A percentile compares a stretch with the other conserved stretches of the same genome.
Conservation (phyloP, 768 basidiomycete species). For the Flagelloscypha sp. region DNA sequence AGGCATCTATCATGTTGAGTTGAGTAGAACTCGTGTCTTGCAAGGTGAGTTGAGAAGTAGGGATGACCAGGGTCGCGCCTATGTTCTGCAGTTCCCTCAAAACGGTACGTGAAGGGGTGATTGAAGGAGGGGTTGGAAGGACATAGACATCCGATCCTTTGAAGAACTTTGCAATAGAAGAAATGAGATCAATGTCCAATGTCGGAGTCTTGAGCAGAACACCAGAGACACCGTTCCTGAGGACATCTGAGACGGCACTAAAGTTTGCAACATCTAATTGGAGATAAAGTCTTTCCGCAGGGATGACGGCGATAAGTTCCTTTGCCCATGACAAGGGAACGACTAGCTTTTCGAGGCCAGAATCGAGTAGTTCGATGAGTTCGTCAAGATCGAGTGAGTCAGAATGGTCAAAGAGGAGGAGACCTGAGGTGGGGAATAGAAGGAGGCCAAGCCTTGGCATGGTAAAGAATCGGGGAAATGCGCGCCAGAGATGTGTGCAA, state of each 20-base stretch:
- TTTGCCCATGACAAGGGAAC: conserved; percentile 59
- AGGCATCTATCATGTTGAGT: conserved; percentile 76
- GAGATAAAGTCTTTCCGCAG: conserved; percentile 65
- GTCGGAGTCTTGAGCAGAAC: conserved; percentile 71
- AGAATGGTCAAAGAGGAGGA: conserved; percentile 51
- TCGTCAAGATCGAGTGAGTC: conserved; percentile 40
- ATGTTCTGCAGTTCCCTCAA: conserved; percentile 54
- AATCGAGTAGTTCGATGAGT: conserved; percentile 61
- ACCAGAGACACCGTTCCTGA: conserved; percentile 67
- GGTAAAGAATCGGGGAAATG: conserved; percentile 71
- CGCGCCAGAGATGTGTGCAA: conserved; percentile 59
- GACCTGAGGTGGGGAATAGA: too few species aligned
- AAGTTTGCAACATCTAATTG: conserved; percentile 67
- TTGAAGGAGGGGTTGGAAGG: conserved; percentile 34
- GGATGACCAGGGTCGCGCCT: conserved; percentile 62
- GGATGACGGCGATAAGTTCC: conserved; percentile 58
- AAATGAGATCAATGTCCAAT: conserved; percentile 67
- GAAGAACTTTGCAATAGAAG: conserved; percentile 73
- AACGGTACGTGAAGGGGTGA: conserved; percentile 46
- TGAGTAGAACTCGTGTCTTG: conserved; percentile 41
- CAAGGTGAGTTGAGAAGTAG: conserved; percentile 61
- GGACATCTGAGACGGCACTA: conserved; percentile 66
- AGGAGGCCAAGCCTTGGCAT: too few species aligned
- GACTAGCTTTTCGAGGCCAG: conserved; percentile 74
- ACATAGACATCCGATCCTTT: conserved; percentile 55